phyloP scores from a whole-genome alignment of 345 rosid genomes.

The Erodium maritimum region DNA sequence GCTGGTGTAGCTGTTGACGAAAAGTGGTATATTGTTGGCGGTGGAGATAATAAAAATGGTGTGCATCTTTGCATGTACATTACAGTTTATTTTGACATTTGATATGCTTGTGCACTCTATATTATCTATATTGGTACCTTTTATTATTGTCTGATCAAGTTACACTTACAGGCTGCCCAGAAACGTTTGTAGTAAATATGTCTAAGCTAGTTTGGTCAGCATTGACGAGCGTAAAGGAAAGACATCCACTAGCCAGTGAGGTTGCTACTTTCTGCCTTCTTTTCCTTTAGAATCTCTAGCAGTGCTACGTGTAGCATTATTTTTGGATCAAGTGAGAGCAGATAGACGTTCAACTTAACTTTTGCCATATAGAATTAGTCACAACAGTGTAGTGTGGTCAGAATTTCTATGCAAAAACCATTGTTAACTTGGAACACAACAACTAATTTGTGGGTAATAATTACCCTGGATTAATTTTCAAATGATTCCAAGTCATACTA shows the following conservation, averaged over 20 bases:
- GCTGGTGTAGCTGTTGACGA: conserved; percentile 65
- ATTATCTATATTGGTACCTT: conserved; percentile 1
- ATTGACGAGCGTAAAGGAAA: conserved; percentile 51
- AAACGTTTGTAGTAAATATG: conserved; percentile 77
- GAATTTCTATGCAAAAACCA: too few species aligned
- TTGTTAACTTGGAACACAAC: too few species aligned
- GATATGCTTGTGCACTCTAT: conserved; percentile 1
- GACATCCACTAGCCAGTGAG: conserved; percentile 98
- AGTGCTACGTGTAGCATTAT: too few species aligned
- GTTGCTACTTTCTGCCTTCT: conserved; percentile 22
- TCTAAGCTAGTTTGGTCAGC: conserved; percentile 75
- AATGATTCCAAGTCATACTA: too few species aligned
- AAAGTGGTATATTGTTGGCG: conserved; percentile 89
- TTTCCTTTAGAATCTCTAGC: neutral
- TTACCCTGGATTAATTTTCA: too few species aligned
- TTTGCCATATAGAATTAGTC: too few species aligned
- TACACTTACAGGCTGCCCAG: conserved; percentile 50
- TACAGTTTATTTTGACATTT: conserved; percentile 4
- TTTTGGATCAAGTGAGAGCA: too few species aligned
- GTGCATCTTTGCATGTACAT: conserved; percentile 4
- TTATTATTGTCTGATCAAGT: neutral
- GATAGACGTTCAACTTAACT: too few species aligned
- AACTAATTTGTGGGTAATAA: too few species aligned
- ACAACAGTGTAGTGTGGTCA: too few species aligned
- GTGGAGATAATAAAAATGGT: conserved; percentile 95